Base-by-base conservation (phyloP, 2,329 filamentous ascomycete genomes). In the Neoascochyta sp. region DNA sequence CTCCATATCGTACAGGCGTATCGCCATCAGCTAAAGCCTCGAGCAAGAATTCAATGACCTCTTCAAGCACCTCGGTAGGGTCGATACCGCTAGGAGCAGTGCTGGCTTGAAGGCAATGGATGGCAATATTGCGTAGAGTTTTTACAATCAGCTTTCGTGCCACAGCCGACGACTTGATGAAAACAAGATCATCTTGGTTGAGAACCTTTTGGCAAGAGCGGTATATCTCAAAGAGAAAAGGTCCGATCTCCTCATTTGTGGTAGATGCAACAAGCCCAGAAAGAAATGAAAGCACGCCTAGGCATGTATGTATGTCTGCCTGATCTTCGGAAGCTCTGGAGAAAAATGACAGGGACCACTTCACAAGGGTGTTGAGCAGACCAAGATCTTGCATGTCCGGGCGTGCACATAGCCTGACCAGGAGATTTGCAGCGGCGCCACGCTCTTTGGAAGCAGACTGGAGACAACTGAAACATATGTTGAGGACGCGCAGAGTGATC, bases 1-100 rank as follows among this genome's bases (percentile, higher is more conserved):
- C 86, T 17, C 90, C 84, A 49, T 95, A 78, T 20, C 92, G 75
- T 9, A 98, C 89, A 0, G 88, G 87, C 0, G 89, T 95, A 52
- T 96, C 89, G 38, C 86, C 85, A 59, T 98, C 92, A 2, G 80
- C 80, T 1, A 96, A 69, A 9, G 76, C 74, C 37, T 86, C 81
- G 3, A 98, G 73, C 3, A 95, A 72, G 50, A 85, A 80, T 31
- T 88, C 84, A 46, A 98, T 87, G 4, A 84, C 77, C 16, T 81
- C 81, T 64, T 96, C 90, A 10, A 94, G 33, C 62, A 56, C 48
- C 11, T 51, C 47, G 2, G 58, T 63, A 3, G 57, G 41, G 29
- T 71, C 64, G 3, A 63, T 49, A 10, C 64, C 57, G 22, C 41
- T 36, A 10, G 53, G 29, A 6, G 53, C 30, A 4, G 50, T 34